Evolutionary conservation across 257 asterid species (phyloP), one percentile per base, ranked within the genome.

Genomic region (Scutellaria baicalensis): DNA sequence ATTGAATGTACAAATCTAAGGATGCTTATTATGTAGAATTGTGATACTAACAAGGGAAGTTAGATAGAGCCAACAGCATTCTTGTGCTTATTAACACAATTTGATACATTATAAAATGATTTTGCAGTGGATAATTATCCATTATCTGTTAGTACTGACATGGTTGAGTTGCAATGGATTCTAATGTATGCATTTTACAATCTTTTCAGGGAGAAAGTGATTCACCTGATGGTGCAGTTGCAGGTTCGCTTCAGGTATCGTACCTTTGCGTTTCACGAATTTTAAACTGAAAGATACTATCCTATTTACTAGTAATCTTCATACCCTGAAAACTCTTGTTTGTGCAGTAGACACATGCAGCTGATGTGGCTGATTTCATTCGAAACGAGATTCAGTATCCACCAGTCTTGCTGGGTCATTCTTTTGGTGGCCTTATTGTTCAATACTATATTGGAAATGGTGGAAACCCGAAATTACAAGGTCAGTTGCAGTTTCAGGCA

Each of bases 171-270:
- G 56, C 64, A 36, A 10, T 12, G 21, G 58, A 35, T 75, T 50
- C 42, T 63, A 17, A 56, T 47, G 13, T 51, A 50, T 20, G 47
- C 6, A 8, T 48, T 16, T 38, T 11, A 39, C 59, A 45, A 52
- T 45, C 14, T 35, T 64, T 76, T 52, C 84, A 91, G 96, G 96
- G 97, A 21, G 97, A 91, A 79, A 91, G 96, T 69, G 95, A 91
- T 79, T 84, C 88, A 18, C 89, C 97, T 48, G 66, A 76, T 68
- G 91, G 82, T 78, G 58, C 83, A n/a, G 90, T 91, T 10, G 91
- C 96, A 42, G 95, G 97, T 49, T 68, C 93, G 8, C 95, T 91
- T 77, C 89, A 91, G 96, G 96, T 91, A n/a, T n/a, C n/a, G n/a
- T n/a, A 86, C 74, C 59, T 69, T 38, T 58, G 54, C 66, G 31